Evolutionary conservation across 305 asterid genomes (phyloP), one percentile per base, ranked within the genome.

Genomic region (Solanum hybrid): DNA sequence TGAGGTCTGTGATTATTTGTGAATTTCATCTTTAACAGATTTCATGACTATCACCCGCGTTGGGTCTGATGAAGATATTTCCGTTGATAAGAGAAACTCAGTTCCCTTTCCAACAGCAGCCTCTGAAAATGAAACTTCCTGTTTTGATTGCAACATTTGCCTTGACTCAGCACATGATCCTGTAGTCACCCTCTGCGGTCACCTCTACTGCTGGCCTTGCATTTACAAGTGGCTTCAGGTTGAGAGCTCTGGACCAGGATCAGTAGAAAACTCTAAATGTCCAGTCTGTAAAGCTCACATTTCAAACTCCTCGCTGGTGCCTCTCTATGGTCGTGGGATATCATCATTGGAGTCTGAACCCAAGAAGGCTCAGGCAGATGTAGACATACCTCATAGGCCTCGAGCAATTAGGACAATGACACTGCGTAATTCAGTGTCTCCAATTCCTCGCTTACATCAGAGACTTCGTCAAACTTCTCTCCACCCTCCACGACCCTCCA

Each of bases 201-300:
- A 92, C 91, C 92, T 92, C 46, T 92, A 90, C 71, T 92, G 93
- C 40, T 92, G 93, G 93, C 90, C 92, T 8, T 92, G 93, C 87
- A 91, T 84, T 69, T 88, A 88, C 36, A 82, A 78, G 90, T 88
- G 90, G 90, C 24, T 88, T 11, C 74, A 57, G 26, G 86, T 88
- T 78, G 87, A 88, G 61, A 82, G 77, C 76, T 69, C 61, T 88
- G 67, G 64, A 82, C 74, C 84, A 34, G 33, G 11, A 18, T 46
- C 90, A 29, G 90, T 34, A 34, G 75, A 57, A 22, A 28, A 78
- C 11, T n/a, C 75, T 12, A 80, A 78, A 14, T 88, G 90, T 82
- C 90, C 90, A 11, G 90, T 88, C 26, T 88, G 90, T 40, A 88
- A 88, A 82, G 64, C 90, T 57, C 78, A 51, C 74, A 8, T 88